Evolutionary conservation across 192 early-diverging fungal genomes (phyloP), one percentile per base, ranked within the genome.

Genomic region (Chytriomyces confervae): DNA sequence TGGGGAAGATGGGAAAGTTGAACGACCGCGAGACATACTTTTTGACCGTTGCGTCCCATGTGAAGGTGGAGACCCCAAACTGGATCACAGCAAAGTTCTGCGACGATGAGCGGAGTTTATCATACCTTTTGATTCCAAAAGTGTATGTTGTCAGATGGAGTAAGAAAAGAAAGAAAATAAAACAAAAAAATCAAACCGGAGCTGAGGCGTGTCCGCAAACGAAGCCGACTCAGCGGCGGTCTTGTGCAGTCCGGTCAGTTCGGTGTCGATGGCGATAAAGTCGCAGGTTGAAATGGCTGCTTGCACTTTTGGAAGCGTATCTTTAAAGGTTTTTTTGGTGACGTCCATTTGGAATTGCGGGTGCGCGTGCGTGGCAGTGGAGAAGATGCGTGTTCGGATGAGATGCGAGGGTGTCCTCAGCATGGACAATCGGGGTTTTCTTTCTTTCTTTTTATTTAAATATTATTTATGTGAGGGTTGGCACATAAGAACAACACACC

Each of bases 1-100:
- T 80, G 8, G 94, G 94, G 71, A 98, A 97, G 16, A 95, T 89
- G 73, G 93, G 95, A 66, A 95, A 95, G 72, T 95, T 98, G 86
- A 94, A 97, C 6, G 97, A 90, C 48, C 84, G 80, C 0, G 93
- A 94, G 51, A 91, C 84, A 81, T 94, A 67, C 48, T 67, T 67
- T 10, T 67, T 66, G 46, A 65, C 7, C 10, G 77, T 67, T 3
- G 82, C 86, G 16, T 81, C 78, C 88, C 92, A 95, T 6, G 87
- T 91, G 79, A 95, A 98, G 11, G 91, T 86, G 64, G 94, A 92
- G 46, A 98, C 78, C 0, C 97, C 97, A 29, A 92, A 91, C 81
- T 98, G 97, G 49, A 91, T 84, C 20, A 94, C 88, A 13, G 83
- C 81, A 64, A 86, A 91, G 3, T 82, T 50, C 48, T 84, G 71